Conservation (phyloP, 2,329 filamentous ascomycete genomes). For the Paracamarosporium sp. region DNA sequence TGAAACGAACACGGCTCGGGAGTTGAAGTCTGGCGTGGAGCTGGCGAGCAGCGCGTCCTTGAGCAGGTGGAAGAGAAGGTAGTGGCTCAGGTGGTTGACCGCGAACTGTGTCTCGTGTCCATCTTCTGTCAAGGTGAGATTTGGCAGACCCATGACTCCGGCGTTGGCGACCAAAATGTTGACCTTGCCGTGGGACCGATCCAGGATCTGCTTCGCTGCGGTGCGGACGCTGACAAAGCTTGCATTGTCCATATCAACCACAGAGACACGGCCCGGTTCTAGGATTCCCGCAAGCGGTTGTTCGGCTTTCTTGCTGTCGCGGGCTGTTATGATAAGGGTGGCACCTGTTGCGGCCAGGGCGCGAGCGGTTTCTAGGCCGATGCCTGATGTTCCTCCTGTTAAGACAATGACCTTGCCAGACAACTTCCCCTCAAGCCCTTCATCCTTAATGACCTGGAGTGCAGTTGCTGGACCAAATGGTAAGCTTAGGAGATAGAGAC, state of each 20-base stretch:
- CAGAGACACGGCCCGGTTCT: conserved; percentile 9
- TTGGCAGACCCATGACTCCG: conserved; percentile 38
- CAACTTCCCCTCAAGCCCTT: conserved; percentile 38
- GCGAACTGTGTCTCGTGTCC: conserved; percentile 46
- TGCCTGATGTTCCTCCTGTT: conserved; percentile 25
- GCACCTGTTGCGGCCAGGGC: conserved; percentile 55
- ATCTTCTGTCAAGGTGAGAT: conserved; percentile 32
- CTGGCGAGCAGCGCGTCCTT: conserved; percentile 45
- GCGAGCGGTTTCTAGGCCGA: conserved; percentile 28
- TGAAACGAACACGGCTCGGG: conserved; percentile 49
- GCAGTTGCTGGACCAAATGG: conserved; percentile 37
- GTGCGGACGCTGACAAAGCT: conserved; percentile 16
- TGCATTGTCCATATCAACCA: conserved; percentile 23
- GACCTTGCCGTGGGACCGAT: conserved; percentile 9
- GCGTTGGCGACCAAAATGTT: conserved; percentile 27
- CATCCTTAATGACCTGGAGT: conserved; percentile 45
- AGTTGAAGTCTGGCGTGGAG: conserved; percentile 22
- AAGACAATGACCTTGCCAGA: conserved; percentile 27
- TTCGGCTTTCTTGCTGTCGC: conserved; percentile 32
- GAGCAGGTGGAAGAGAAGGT: conserved; percentile 51
- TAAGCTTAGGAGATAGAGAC: background rate
- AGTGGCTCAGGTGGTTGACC: conserved; percentile 56
- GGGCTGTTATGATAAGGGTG: conserved; percentile 51
- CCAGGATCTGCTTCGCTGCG: conserved; percentile 18
- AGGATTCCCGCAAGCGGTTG: conserved; percentile 19